Percentiles rank a stretch among this genome's conserved stretches.
phyloP scores from a whole-genome alignment of 805 yeast species.

The Sugiyamaella marilandica region DNA sequence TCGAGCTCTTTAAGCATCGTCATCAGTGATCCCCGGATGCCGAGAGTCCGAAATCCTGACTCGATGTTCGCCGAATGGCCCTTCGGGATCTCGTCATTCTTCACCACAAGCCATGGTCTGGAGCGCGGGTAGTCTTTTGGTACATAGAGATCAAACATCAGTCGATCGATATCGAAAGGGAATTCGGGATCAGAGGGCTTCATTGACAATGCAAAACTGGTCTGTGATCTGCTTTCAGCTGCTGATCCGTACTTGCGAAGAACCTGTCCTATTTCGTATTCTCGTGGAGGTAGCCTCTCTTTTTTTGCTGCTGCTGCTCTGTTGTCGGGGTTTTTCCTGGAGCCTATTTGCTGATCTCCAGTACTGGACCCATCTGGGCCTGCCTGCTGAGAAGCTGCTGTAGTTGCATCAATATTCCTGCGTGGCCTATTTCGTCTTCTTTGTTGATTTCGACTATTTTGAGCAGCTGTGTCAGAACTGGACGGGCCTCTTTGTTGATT shows the following conservation, averaged over 20 bases:
- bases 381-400: no score
- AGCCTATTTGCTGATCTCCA: no score
- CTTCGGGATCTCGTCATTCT: constrained; percentile 63
- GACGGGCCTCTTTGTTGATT: neutral
- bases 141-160: constrained; percentile 49
- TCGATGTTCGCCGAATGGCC: constrained; percentile 68
- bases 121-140: constrained; percentile 53
- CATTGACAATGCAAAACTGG: constrained; percentile 12
- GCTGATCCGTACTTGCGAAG: neutral
- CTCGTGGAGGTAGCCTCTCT: neutral
- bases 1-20: constrained; percentile 55
- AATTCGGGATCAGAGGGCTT: constrained; percentile 69
- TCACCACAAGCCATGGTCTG: constrained; percentile 50
- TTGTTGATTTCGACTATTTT: neutral
- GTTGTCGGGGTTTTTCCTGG: no score
- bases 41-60: constrained; percentile 51
- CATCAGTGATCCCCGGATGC: constrained; percentile 40
- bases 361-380: no score
- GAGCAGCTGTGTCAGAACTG: neutral
- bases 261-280: neutral
- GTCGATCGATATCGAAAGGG: constrained; percentile 55
- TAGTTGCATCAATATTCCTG: no score
- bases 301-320: neutral
- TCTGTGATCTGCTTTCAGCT: neutral
- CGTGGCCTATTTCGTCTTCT: neutral